Conservation (phyloP, 805 yeast genomes). For the Allodekkera sacchari region DNA sequence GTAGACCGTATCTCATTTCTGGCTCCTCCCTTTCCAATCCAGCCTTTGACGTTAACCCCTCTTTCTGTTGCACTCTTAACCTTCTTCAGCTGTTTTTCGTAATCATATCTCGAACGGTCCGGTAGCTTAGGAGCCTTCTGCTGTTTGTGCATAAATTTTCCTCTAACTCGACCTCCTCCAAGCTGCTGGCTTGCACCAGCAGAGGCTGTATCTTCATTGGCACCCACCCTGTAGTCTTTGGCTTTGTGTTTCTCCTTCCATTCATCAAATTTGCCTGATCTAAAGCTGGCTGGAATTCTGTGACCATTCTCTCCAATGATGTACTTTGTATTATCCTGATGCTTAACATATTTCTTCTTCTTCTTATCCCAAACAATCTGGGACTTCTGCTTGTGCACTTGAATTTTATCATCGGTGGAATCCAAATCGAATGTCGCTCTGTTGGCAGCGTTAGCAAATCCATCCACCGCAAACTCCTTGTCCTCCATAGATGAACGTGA, state of each 20-base stretch:
- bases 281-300: conserved; percentile 81
- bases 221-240: conserved; percentile 43
- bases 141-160: conserved; percentile 65
- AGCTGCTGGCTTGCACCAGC: conserved; percentile 18
- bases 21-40: conserved; percentile 35
- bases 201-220: conserved; percentile 32
- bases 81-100: conserved; percentile 69
- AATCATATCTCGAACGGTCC: conserved; percentile 87
- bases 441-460: conserved; percentile 76
- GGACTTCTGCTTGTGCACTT: conserved; percentile 54
- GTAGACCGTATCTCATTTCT: conserved; percentile 56
- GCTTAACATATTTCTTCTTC: conserved; percentile 80
- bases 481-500: conserved; percentile 71
- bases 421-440: conserved; percentile 79
- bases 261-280: conserved; percentile 84
- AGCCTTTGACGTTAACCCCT: conserved; percentile 67
- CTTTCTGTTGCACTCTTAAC: conserved; percentile 71
- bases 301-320: conserved; percentile 95
- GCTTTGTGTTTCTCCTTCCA: conserved; percentile 75
- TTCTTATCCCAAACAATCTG: conserved; percentile 89
- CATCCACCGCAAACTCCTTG: conserved; percentile 50
- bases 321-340: conserved; percentile 76
- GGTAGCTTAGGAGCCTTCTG: conserved; percentile 80
- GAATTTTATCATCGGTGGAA: conserved; percentile 59
- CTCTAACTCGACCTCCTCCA: conserved; percentile 29